Evolutionary conservation across 805 yeast genomes (phyloP), one percentile per base, ranked within the genome.

Genomic region (Crinitomyces ghanaensis): DNA sequence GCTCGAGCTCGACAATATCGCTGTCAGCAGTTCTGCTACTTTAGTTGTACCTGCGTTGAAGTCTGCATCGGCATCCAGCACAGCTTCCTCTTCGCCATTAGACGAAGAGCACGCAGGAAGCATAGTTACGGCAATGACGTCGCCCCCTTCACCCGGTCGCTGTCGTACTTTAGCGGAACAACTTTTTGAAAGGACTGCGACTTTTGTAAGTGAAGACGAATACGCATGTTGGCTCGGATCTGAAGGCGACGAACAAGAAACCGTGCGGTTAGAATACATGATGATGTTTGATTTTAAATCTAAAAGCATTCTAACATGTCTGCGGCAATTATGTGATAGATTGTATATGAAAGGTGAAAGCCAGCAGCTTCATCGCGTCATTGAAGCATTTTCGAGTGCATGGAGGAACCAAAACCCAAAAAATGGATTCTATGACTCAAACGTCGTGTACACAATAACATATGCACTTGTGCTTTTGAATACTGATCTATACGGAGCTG

Each of bases 331-430:
- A 22, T 81, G 93, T 42, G 64, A 68, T 19, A 70, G 65, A 42
- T 49, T 83, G 13, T 79, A 77, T 53, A 64, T 84, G 44, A 73
- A 74, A 47, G 94, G 88, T 5, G 94, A 84, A 54, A 74, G 91
- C 2, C 86, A 79, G 44, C 80, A 77, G 48, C 74, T 83, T 38
- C 93, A 83, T 54, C 65, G 79, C 28, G 67, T 83, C 12, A 58
- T 84, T 36, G 76, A 78, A 28, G 65, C 75, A 3, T 76, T 81
- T 48, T 70, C 91, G 13, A 61, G 62, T 33, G 68, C 75, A 34
- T 83, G 86, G 76, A 58, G 63, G 15, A 51, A 51, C 19, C 68
- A 50, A 53, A 59, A 72, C 60, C 57, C 64, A 14, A 57, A 45
- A 35, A 66, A 63, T 50, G 64, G 62, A 27, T 74, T 61, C 50